Conservation (phyloP, 2,329 filamentous ascomycete genomes). For the Didymella pinodella region DNA sequence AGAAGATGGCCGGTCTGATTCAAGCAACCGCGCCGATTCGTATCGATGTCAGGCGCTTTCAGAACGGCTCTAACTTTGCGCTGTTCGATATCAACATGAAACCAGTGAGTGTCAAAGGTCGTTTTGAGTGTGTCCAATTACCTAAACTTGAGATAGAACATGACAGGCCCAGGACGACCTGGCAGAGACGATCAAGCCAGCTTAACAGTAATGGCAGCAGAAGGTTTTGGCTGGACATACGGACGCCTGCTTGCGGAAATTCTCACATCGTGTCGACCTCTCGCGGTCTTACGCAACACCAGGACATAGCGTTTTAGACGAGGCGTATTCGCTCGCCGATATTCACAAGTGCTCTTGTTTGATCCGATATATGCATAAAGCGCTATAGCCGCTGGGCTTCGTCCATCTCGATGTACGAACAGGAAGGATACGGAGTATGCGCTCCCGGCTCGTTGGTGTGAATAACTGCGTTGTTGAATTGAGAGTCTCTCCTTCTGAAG, state of each 20-base stretch:
- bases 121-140: background rate
- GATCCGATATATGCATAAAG: background rate
- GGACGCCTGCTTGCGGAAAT: conserved; percentile 1
- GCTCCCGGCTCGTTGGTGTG: background rate
- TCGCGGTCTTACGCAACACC: background rate
- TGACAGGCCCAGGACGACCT: conserved; percentile 59
- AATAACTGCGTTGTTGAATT: background rate
- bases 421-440: background rate
- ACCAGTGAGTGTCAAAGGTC: conserved; percentile 49
- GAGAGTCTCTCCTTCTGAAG: background rate
- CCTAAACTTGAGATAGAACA: conserved; percentile 48
- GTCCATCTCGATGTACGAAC: background rate
- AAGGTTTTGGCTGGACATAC: conserved; percentile 56
- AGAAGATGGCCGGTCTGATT: conserved; percentile 52
- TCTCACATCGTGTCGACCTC: conserved; percentile 1
- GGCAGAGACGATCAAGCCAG: conserved; percentile 60
- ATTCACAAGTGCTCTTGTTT: too few species aligned
- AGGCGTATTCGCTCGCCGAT: too few species aligned
- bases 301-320: background rate
- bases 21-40: conserved; percentile 56
- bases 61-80: conserved; percentile 49
- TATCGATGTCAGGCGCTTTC: conserved; percentile 57
- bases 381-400: background rate
- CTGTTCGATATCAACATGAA: conserved; percentile 64
- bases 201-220: conserved; percentile 56